Evolutionary conservation across 2,329 filamentous ascomycete genomes (phyloP), one percentile per base, ranked within the genome.

Genomic region (Monosporascus sp.): DNA sequence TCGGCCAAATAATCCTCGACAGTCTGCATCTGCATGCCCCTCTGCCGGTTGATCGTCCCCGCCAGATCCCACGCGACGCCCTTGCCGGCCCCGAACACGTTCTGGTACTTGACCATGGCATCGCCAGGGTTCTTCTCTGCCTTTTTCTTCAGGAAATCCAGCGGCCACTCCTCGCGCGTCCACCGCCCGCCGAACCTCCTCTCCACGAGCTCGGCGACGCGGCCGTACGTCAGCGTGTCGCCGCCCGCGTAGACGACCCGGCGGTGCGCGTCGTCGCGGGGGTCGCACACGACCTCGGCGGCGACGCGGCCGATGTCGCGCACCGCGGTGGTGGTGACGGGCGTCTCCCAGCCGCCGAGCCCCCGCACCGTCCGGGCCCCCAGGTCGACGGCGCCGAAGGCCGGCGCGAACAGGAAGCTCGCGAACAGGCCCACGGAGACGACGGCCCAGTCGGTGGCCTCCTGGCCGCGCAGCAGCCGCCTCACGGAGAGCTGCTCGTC

Each of bases 371-470:
- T 73, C 4, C 68, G 59, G 5, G 57, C 38, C 2, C 60, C 52
- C 0, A 79, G 56, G 60, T 84, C 78, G 0, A 90, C 82, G 5
- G 88, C 76, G 0, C 85, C 86, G 69, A 87, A 90, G 2, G 67
- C 76, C 2, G 71, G 64, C 54, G 84, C 75, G 61, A 90, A 89
- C 19, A 90, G 62, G 61, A 90, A 90, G 59, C 80, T 85, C 71
- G 82, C 86, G 61, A 90, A 90, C 56, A 90, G 73, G 0, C 86
- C 87, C 14, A 84, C 86, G n/a, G 81, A 84, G 1, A 90, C 73
- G 53, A 90, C 79, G 4, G 79, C 73, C 87, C 86, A 90, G 27
- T 73, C 70, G 5, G 79, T 80, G 7, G 51, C 44, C 0, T 57
- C 51, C 62, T 85, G 79, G 0, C 58, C 66, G 1, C 81, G 68